Evolutionary conservation across 345 rosid species (phyloP), one percentile per base, ranked within the genome.

Genomic region (Nephelium lappaceum): DNA sequence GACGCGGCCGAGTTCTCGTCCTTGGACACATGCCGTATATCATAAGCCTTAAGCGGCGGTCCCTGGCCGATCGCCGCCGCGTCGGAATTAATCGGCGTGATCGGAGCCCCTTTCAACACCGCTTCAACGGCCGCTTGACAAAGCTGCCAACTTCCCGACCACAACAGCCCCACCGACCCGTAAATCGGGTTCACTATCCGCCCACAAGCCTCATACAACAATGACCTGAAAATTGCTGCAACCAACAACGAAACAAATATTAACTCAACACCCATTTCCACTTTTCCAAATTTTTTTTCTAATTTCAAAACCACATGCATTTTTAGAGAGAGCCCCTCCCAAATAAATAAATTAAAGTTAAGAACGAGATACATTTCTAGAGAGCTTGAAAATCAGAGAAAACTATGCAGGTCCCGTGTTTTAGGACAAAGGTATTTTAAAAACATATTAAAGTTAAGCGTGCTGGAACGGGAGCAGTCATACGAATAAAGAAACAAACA

Each of bases 171-270:
- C 2, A 93, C 98, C 16, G 99, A 97, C 21, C 99, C 99, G 45
- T 92, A 93, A 41, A 97, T 94, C 53, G 99, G 99, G 86, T 97
- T 93, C 82, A 97, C 92, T 19, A 97, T 92, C 82, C 99, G 84
- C 21, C 99, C 99, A 43, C 99, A 97, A 19, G 99, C 99, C 87
- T 97, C 99, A 57, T 94, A 94, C 45, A 97, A 78, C 91, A 97
- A 88, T 3, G 99, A 97, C 83, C 98, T 87, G 81, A 94, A 97
- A 77, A 97, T 90, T 18, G 91, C 98, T 97, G 95, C 18, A 77
- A 43, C 51, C 47, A 64, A 57, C 25, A 15, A 4, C 41, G 5
- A 43, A 1, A 79, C 2, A 71, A 2, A 23, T 11, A 9, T 45
- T 45, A 45, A 45, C 51, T 45, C 51, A 45, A 45, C 51, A 31